These are phyloP conservation scores for Fusarium verticillioides DNA, from an alignment of 2,329 filamentous ascomycete species.

Conservation along the genomic window DNA sequence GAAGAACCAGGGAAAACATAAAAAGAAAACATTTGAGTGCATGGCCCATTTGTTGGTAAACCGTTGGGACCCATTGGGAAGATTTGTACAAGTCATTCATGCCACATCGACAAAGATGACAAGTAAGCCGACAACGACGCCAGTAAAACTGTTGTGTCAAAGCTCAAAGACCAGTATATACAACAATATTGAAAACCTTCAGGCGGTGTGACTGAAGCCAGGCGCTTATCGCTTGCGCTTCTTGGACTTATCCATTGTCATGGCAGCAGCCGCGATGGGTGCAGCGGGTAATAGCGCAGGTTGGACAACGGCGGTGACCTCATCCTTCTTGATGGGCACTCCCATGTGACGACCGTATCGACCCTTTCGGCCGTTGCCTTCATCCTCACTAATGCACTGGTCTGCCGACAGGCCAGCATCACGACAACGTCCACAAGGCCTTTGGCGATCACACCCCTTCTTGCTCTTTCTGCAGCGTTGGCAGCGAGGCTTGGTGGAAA, in stretches of 20 bases:
- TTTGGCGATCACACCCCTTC: conserved; percentile 97
- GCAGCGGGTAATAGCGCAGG: conserved; percentile 57
- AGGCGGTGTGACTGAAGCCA: neutral
- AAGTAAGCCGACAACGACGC: conserved; percentile 25
- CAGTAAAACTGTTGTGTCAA: conserved; percentile 12
- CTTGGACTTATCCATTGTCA: conserved; percentile 65
- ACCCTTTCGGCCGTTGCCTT: conserved; percentile 96
- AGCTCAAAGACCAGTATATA: conserved; percentile 26
- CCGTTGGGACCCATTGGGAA: conserved; percentile 13
- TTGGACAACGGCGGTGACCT: conserved; percentile 54
- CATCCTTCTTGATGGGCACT: conserved; percentile 70
- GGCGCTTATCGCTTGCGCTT: conserved; percentile 67
- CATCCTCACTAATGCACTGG: conserved; percentile 96
- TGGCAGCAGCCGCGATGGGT: conserved; percentile 53
- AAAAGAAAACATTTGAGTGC: conserved; percentile 12
- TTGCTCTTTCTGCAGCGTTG: conserved; percentile 99
- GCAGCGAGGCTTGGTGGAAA: conserved; percentile 95
- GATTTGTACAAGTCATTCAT: conserved; percentile 25
- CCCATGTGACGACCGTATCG: conserved; percentile 83
- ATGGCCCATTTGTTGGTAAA: conserved; percentile 9
- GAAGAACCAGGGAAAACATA: conserved; percentile 29
- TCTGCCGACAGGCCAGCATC: conserved; percentile 94
- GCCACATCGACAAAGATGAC: conserved; percentile 16
- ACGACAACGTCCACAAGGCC: conserved; percentile 93
- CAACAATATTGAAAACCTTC: conserved; percentile 10